Conservation (phyloP, 2,329 filamentous ascomycete genomes). For the Exophiala spinifera region DNA sequence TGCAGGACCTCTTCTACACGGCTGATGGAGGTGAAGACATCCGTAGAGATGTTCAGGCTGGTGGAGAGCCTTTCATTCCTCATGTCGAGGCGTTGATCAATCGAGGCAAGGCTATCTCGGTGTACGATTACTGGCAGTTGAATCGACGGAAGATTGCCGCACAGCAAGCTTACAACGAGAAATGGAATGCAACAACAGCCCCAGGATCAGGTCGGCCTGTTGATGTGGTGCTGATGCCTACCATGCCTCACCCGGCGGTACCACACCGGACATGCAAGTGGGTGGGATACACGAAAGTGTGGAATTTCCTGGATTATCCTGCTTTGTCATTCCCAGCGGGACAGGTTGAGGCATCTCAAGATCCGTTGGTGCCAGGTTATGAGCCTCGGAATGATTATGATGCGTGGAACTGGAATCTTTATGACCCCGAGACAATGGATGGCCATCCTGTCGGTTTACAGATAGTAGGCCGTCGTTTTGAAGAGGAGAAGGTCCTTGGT, state of each 20-base stretch:
- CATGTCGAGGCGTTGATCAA: constrained; percentile 59
- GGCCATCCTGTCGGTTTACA: constrained; percentile 53
- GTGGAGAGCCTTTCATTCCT: constrained; percentile 59
- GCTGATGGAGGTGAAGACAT: constrained; percentile 64
- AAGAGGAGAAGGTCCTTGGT: constrained; percentile 56
- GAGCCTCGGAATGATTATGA: constrained; percentile 51
- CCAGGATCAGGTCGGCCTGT: constrained; percentile 45
- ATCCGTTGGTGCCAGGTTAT: constrained; percentile 40
- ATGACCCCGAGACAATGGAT: constrained; percentile 43
- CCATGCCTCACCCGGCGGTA: constrained; percentile 54
- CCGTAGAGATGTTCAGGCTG: constrained; percentile 50
- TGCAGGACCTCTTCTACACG: constrained; percentile 58
- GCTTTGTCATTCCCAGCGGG: constrained; percentile 53
- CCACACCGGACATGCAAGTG: constrained; percentile 33
- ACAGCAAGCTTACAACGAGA: constrained; percentile 57
- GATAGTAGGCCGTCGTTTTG: constrained; percentile 50
- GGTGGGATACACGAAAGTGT: constrained; percentile 59
- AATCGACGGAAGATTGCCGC: constrained; percentile 55
- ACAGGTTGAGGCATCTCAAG: constrained; percentile 28
- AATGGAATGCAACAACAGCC: constrained; percentile 53
- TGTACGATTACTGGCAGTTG: constrained; percentile 66
- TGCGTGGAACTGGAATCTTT: constrained; percentile 51
- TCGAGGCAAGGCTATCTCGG: constrained; percentile 53
- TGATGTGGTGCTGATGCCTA: constrained; percentile 58
- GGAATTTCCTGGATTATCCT: constrained; percentile 62